These are phyloP conservation scores for Arctostaphylos glauca DNA, from an alignment of 148 eudicot genomes.

Conservation along the genomic window DNA sequence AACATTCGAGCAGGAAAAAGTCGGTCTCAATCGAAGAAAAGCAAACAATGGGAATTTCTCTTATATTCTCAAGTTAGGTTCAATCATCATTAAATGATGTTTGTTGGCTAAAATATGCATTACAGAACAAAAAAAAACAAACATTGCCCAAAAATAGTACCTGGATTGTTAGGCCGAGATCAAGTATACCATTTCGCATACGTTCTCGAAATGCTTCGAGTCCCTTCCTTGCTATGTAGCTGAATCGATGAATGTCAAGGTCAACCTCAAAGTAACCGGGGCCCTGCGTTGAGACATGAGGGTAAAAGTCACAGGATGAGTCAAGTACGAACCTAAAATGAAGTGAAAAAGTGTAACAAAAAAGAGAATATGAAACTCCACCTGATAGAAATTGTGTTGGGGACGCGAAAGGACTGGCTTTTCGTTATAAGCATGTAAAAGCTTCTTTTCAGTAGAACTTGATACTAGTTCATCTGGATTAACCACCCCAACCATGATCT, in stretches of 20 bases:
- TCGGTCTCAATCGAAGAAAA: neutral
- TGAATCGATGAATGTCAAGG: conserved; percentile 83
- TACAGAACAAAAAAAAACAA: neutral
- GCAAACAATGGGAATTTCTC: neutral
- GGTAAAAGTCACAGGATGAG: neutral
- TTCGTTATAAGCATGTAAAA: conserved; percentile 73
- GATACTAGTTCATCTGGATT: conserved; percentile 74
- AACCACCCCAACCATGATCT: conserved; percentile 74
- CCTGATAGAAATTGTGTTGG: conserved; percentile 82
- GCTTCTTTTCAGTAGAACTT: conserved; percentile 70
- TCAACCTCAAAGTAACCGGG: conserved; percentile 82
- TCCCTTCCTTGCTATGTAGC: conserved; percentile 86
- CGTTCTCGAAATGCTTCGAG: conserved; percentile 77
- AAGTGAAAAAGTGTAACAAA: neutral
- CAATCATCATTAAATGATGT: neutral
- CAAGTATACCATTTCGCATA: conserved; percentile 52
- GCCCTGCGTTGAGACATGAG: conserved; percentile 42
- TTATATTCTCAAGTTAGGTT: neutral
- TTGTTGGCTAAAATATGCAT: neutral
- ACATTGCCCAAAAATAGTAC: conserved; percentile 12
- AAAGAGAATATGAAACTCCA: conserved; percentile 14
- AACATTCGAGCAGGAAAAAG: neutral
- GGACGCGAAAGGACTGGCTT: conserved; percentile 99
- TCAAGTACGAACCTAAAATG: neutral
- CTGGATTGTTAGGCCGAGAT: conserved; percentile 79